Conservation (phyloP, 108 stramenopile genomes). For the Fragilaria crotonensis region DNA sequence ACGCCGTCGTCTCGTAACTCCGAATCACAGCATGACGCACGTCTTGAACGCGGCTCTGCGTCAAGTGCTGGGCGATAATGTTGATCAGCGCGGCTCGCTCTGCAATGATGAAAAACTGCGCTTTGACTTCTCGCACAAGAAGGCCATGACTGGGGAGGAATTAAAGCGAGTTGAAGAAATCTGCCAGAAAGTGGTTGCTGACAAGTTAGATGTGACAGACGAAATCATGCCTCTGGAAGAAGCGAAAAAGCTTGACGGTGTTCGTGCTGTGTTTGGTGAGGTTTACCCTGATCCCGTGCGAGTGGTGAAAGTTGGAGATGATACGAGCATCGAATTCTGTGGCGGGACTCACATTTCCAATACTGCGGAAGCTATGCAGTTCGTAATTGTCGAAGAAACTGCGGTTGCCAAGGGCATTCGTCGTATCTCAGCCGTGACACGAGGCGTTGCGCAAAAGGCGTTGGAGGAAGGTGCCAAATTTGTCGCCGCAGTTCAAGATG, state of each 20-base stretch:
- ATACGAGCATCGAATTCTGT: constrained; percentile 95
- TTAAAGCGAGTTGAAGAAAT: constrained; percentile 69
- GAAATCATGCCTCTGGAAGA: constrained; percentile 77
- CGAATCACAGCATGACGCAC: constrained; percentile 99
- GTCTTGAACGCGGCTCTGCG: constrained; percentile 94
- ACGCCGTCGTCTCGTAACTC: constrained; percentile 89
- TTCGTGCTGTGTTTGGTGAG: constrained; percentile 98
- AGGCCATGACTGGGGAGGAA: constrained; percentile 69
- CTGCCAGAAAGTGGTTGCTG: constrained; percentile 47
- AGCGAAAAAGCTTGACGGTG: constrained; percentile 82
- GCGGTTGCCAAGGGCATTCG: constrained; percentile 99
- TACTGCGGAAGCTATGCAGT: constrained; percentile 89
- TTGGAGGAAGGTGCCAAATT: constrained; percentile 61
- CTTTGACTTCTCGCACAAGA: constrained; percentile 96
- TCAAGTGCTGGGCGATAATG: constrained; percentile 71
- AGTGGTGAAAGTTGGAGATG: constrained; percentile 85
- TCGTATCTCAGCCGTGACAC: constrained; percentile 90
- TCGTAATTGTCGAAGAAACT: constrained; percentile 90
- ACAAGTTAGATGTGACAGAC: constrained; percentile 66
- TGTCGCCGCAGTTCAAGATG: constrained; percentile 30
- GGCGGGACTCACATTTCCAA: constrained; percentile 98
- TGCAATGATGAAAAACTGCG: constrained; percentile 93
- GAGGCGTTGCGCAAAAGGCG: constrained; percentile 78
- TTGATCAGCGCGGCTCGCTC: constrained; percentile 97
- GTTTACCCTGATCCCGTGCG: constrained; percentile 99